Conservation (phyloP, 768 basidiomycete genomes). For the Tricholoma sp. region DNA sequence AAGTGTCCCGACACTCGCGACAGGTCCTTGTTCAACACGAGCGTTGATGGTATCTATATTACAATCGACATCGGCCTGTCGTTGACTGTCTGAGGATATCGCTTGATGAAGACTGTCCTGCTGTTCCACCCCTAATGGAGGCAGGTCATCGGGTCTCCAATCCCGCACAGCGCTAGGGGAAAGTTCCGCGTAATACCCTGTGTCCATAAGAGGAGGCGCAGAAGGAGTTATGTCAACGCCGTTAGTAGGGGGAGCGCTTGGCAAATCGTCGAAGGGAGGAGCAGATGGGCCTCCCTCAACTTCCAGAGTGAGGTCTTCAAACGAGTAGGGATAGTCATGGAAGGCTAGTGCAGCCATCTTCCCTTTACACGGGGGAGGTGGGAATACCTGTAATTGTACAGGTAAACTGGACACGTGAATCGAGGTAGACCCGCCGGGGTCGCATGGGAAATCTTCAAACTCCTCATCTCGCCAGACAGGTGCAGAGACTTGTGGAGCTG, state of each 20-base stretch:
- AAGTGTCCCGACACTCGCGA: constrained; percentile 16
- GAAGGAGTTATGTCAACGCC: constrained; percentile 36
- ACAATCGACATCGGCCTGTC: not conserved
- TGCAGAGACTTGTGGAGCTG: constrained; percentile 32
- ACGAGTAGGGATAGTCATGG: constrained; percentile 36
- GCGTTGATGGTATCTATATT: not conserved
- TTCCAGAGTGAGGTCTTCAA: constrained; percentile 29
- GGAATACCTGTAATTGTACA: constrained; percentile 31
- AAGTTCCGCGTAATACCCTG: constrained; percentile 8
- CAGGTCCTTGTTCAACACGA: constrained; percentile 13
- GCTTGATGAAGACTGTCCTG: not conserved
- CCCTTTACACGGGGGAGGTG: constrained; percentile 40
- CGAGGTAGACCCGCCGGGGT: constrained; percentile 5
- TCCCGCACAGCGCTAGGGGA: constrained; percentile 7
- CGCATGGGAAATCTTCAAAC: constrained; percentile 27
- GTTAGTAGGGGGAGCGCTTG: constrained; percentile 29
- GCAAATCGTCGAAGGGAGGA: constrained; percentile 40
- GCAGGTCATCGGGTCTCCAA: not conserved
- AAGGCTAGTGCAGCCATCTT: constrained; percentile 34
- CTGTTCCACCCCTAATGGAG: not conserved
- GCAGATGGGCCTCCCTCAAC: constrained; percentile 36
- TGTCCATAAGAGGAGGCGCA: constrained; percentile 26
- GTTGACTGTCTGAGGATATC: constrained; percentile 4
- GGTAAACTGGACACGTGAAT: constrained; percentile 5
- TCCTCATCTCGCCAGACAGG: constrained; percentile 53